A percentile compares a stretch with the other conserved stretches of the same genome.
Conservation (phyloP, 148 eudicot genomes). For the Persicaria maculosa region DNA sequence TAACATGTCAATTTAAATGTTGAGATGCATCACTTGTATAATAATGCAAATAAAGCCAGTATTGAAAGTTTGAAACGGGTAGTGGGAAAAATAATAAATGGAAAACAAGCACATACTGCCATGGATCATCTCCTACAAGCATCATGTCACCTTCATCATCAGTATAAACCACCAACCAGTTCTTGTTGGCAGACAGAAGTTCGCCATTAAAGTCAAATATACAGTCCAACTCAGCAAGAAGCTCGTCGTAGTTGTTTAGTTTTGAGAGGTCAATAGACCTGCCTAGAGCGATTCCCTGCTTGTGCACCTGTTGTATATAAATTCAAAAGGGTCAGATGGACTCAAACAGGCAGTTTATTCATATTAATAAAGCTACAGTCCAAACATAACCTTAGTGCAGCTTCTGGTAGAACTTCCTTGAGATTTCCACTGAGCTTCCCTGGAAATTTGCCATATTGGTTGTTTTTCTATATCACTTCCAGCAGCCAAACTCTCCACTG, state of each 20-base stretch:
- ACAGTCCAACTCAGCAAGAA: constrained; percentile 71
- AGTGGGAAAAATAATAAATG: not conserved
- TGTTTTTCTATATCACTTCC: constrained; percentile 7
- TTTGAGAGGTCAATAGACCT: constrained; percentile 89
- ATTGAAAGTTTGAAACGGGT: too few species aligned
- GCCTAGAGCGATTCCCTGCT: constrained; percentile 92
- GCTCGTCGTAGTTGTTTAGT: constrained; percentile 63
- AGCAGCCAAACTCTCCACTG: constrained; percentile 27
- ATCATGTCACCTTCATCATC: constrained; percentile 99
- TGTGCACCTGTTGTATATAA: constrained; percentile 59
- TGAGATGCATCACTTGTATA: not conserved
- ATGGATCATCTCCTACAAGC: constrained; percentile 99
- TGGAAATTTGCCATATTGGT: not conserved
- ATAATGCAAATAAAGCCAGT: not conserved
- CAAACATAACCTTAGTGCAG: constrained; percentile 69
- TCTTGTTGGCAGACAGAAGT: constrained; percentile 51
- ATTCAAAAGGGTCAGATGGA: not conserved
- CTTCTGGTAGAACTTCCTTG: constrained; percentile 56
- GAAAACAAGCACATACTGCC: constrained; percentile 46
- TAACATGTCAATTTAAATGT: not conserved
- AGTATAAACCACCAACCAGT: constrained; percentile 84
- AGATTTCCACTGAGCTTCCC: constrained; percentile 5
- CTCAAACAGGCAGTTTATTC: not conserved
- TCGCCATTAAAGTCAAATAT: constrained; percentile 81
- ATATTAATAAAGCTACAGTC: not conserved